Base-by-base conservation (phyloP, 1,284 basidiomycete genomes). In the Vanrija sp. region DNA sequence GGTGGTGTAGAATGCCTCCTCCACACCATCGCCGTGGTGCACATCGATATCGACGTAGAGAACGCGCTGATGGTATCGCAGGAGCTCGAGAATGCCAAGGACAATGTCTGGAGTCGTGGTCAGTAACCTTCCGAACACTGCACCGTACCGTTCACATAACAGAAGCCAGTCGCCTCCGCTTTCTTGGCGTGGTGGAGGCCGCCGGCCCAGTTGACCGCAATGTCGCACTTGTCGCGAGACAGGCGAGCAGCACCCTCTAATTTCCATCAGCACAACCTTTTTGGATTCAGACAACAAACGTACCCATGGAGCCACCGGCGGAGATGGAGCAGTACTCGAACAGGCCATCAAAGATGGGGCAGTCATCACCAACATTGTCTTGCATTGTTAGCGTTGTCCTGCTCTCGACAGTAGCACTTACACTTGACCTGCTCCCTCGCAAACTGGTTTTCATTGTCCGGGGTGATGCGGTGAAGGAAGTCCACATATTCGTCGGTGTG, bases 251-350 rank as follows among this genome's bases (percentile, higher is more conserved):
- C 95, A 46, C 95, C 94, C 89, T 25, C 47, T 34, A 14, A 18
- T 21, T 19, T 38, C 29, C 34, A 45, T 52, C 34, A 51, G 19
- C 45, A 14, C 15, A 26, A 7, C 7, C 28, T 28, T 34, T 15
- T 28, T 34, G 7, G 28, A 21, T 18, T 38, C 9, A 8, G 6
- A 45, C 19, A n/a, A 6, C 9, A 16, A 8, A 69, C 85, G 50
- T 63, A 94, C 93, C 95, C 94, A 98, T 98, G 0, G 92, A 96
- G 6, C 95, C 95, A 46, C 95, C 95, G 16, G 95, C 96, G 4
- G 93, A 97, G 68, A 98, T 98, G 6, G 93, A 94, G 71, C 95
- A 98, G 74, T 97, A 98, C 66, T 98, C 95, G 72, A 98, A 98
- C 49, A 98, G 78, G 0, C 95, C 95, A 67, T 98, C 95, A 66